Percentiles rank a stretch among this genome's conserved stretches.
Evolutionary conservation across 306 rosid genomes (phyloP).

Genomic region (Corylus heterophylla): DNA sequence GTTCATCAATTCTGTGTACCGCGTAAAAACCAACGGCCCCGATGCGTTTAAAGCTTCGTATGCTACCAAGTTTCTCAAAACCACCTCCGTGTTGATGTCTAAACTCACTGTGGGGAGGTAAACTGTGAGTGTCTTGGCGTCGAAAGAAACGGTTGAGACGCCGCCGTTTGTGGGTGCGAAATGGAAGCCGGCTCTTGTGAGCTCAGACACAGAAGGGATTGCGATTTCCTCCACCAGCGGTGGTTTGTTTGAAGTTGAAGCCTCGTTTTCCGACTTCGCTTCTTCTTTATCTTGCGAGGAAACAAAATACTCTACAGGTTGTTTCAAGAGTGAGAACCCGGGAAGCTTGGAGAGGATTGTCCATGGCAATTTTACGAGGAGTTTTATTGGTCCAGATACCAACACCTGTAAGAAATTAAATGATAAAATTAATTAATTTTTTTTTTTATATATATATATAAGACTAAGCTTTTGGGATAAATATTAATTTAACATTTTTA

Average conservation of each 20-base stretch:
- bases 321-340: constrained; percentile 37
- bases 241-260: constrained; percentile 37
- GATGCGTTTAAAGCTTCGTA: constrained; percentile 69
- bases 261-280: constrained; percentile 25
- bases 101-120: constrained; percentile 59
- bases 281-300: constrained; percentile 33
- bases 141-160: constrained; percentile 52
- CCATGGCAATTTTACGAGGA: constrained; percentile 62
- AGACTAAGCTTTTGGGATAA: too few species aligned
- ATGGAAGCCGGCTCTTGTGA: constrained; percentile 41
- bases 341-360: constrained; percentile 57
- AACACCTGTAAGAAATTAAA: background rate
- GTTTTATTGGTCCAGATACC: constrained; percentile 50
- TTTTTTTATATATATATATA: too few species aligned
- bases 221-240: constrained; percentile 72
- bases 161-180: constrained; percentile 47
- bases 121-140: constrained; percentile 36
- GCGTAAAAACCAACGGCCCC: constrained; percentile 61
- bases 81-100: constrained; percentile 55
- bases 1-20: constrained; percentile 71
- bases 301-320: constrained; percentile 36
- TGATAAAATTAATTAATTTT: too few species aligned
- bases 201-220: constrained; percentile 62
- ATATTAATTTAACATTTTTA: too few species aligned
- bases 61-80: constrained; percentile 71